A percentile compares a stretch with the other conserved stretches of the same genome.
Evolutionary conservation across 495 filamentous ascomycete genomes (phyloP).

Genomic region (Pyrenula massariospora): DNA sequence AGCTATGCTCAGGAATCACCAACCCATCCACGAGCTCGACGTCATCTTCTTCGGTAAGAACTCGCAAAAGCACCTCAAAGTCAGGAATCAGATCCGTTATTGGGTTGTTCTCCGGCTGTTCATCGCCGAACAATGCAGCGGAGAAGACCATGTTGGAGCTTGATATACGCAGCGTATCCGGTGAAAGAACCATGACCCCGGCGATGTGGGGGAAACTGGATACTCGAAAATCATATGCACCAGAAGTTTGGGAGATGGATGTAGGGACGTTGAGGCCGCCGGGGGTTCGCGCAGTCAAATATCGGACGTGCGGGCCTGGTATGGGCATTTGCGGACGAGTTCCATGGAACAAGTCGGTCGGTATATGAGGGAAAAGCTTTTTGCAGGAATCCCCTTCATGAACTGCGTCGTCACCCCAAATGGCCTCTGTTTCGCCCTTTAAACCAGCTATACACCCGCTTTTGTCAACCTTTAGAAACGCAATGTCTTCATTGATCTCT

Average conservation of each 20-base stretch:
- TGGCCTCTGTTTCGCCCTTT: constrained; percentile 56
- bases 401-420: constrained; percentile 67
- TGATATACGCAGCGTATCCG: constrained; percentile 63
- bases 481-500: constrained; percentile 92
- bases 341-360: constrained; percentile 53
- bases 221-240: constrained; percentile 57
- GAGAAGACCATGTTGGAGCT: constrained; percentile 94
- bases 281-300: constrained; percentile 69
- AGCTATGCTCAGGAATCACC: constrained; percentile 91
- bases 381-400: constrained; percentile 58
- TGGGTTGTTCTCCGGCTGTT: constrained; percentile 64
- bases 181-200: constrained; percentile 82
- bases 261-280: constrained; percentile 69
- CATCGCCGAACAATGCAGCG: constrained; percentile 78
- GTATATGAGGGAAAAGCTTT: constrained; percentile 67
- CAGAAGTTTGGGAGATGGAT: constrained; percentile 57
- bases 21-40: constrained; percentile 81
- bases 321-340: constrained; percentile 56
- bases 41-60: constrained; percentile 78
- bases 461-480: constrained; percentile 57
- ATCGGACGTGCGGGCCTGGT: constrained; percentile 53
- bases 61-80: constrained; percentile 70
- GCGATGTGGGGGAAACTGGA: constrained; percentile 96
- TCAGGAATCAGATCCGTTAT: constrained; percentile 75
- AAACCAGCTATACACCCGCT: constrained; percentile 57